These are phyloP conservation scores for Serendipita vermifera DNA, from an alignment of 768 basidiomycete species.

Conservation along the genomic window DNA sequence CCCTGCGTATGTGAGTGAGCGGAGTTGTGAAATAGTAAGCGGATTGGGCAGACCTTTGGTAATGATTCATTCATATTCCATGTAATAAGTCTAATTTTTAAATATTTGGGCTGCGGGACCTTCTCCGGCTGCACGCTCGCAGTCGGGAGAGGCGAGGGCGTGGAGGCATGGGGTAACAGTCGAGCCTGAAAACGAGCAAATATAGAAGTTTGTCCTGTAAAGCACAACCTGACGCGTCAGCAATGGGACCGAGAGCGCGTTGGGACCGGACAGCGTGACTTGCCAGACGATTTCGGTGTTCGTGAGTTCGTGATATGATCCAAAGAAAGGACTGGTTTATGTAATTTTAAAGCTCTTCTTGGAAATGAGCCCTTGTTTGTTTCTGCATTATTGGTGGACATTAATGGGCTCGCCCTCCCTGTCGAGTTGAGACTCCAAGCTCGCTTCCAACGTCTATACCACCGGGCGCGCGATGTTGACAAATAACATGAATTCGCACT, in stretches of 20 bases:
- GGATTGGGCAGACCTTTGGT: slow-evolving; percentile 53
- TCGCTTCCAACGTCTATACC: too few relatives aligned
- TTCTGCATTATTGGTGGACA: neutral
- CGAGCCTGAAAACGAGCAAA: slow-evolving; percentile 41
- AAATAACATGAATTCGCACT: too few relatives aligned
- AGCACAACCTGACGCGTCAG: too few relatives aligned
- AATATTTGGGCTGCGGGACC: slow-evolving; percentile 21
- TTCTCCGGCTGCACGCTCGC: slow-evolving; percentile 19
- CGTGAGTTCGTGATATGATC: neutral
- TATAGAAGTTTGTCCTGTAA: slow-evolving; percentile 19
- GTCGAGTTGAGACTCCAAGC: slow-evolving; percentile 8
- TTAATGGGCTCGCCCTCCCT: neutral
- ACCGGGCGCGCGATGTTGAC: too few relatives aligned
- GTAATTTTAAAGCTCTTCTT: neutral
- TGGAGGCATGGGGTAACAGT: slow-evolving; percentile 23
- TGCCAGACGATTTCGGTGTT: neutral
- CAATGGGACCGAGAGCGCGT: neutral
- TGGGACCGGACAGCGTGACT: neutral
- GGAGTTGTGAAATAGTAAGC: too few relatives aligned
- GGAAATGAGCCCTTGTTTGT: neutral
- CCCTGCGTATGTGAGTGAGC: slow-evolving; percentile 49
- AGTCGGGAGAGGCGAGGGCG: slow-evolving; percentile 18
- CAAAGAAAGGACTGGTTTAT: slow-evolving; percentile 5
- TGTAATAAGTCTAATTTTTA: slow-evolving; percentile 58
- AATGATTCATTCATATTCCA: slow-evolving; percentile 84